These are phyloP conservation scores for Dendrobium nobile DNA, from an alignment of 106 monocot genomes.

Conservation along the genomic window DNA sequence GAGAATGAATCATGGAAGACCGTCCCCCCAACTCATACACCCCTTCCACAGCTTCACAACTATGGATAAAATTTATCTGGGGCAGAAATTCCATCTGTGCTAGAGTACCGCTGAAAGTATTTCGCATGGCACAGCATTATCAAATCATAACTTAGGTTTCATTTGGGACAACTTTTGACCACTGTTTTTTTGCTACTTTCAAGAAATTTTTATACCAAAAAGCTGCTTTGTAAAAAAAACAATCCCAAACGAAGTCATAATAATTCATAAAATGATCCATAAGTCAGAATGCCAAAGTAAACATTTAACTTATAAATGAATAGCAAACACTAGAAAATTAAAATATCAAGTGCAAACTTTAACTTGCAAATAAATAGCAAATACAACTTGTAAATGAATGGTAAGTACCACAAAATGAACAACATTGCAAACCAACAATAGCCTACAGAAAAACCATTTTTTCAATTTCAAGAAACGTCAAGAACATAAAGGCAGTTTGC, in stretches of 20 bases:
- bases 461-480: not conserved
- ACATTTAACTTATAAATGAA: no score
- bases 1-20: not conserved
- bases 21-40: not conserved
- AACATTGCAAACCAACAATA: not conserved
- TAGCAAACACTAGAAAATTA: constrained; percentile 1
- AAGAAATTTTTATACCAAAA: no score
- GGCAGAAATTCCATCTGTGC: not conserved
- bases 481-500: not conserved
- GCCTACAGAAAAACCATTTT: not conserved
- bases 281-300: no score
- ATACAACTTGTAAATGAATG: not conserved
- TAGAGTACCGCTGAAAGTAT: not conserved
- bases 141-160: not conserved
- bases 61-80: not conserved
- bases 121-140: not conserved
- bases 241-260: not conserved
- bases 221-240: no score
- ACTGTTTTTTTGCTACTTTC: no score
- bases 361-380: constrained; percentile 1
- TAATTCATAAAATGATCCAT: not conserved
- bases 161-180: no score
- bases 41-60: not conserved
- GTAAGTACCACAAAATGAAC: not conserved
- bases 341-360: not conserved